Percentiles rank a stretch among this genome's conserved stretches.
Evolutionary conservation across 2,329 filamentous ascomycete species (phyloP).

Genomic region (Sporothrix protearum): DNA sequence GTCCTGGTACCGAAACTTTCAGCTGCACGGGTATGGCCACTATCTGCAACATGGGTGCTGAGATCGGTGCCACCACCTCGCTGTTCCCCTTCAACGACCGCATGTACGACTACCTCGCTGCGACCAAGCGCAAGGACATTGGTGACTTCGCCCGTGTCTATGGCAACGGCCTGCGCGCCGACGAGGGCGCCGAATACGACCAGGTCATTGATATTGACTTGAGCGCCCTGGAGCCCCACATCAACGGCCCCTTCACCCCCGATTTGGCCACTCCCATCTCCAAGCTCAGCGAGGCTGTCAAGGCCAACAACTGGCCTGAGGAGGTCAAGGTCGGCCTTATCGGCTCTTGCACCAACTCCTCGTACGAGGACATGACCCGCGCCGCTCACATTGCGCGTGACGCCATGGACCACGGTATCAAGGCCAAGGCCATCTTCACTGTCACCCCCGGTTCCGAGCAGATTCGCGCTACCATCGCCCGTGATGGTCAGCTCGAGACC

Average conservation of each 20-base stretch:
- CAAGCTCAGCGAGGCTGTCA: constrained; percentile 92
- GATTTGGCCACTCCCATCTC: constrained; percentile 97
- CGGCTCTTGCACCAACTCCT: constrained; percentile 94
- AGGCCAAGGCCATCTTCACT: constrained; percentile 89
- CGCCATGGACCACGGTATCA: constrained; percentile 86
- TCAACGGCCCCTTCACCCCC: constrained; percentile 98
- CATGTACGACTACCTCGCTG: constrained; percentile 92
- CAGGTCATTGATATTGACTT: constrained; percentile 96
- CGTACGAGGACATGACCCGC: constrained; percentile 85
- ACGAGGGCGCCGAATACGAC: constrained; percentile 92
- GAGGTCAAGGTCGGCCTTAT: constrained; percentile 96
- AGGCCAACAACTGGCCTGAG: constrained; percentile 92
- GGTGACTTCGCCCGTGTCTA: constrained; percentile 86
- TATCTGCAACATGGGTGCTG: constrained; percentile 67
- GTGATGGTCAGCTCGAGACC: constrained; percentile 87
- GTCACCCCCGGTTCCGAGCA: constrained; percentile 97
- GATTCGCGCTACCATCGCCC: constrained; percentile 86
- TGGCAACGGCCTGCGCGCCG: constrained; percentile 78
- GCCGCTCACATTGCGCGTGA: constrained; percentile 88
- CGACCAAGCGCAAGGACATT: constrained; percentile 86
- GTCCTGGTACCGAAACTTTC: constrained; percentile 68
- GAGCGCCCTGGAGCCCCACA: constrained; percentile 89
- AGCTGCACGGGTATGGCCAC: constrained; percentile 86
- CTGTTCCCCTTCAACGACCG: constrained; percentile 97
- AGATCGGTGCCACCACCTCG: constrained; percentile 83